These are phyloP conservation scores for Eucalyptus erythrocorys DNA, from an alignment of 345 rosid species.

Conservation along the genomic window DNA sequence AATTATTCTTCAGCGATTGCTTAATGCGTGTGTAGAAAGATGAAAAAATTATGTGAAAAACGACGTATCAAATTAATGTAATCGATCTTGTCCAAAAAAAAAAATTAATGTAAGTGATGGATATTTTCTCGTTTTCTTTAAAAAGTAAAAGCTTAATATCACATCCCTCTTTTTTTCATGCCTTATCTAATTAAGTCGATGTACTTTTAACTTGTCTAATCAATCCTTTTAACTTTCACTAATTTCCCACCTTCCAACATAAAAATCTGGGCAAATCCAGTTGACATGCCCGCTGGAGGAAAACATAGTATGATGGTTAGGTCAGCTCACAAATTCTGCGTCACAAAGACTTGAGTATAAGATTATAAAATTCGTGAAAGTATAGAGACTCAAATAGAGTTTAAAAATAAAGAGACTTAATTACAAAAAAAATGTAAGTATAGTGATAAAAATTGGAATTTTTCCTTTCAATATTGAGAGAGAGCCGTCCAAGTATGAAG, in stretches of 20 bases:
- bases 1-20: neutral
- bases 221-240: neutral
- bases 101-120: no score
- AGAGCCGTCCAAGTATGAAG: neutral
- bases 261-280: neutral
- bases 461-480: neutral
- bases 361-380: neutral
- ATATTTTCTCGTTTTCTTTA: no score
- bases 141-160: neutral
- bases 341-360: neutral
- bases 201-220: neutral
- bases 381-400: neutral
- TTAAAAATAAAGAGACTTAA: neutral
- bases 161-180: neutral
- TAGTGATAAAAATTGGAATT: neutral
- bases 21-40: neutral
- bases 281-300: neutral
- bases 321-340: neutral
- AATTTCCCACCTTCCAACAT: neutral
- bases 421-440: neutral
- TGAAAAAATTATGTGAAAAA: neutral
- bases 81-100: no score
- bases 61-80: neutral
- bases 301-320: neutral
- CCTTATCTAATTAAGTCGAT: neutral